Evolutionary conservation across 208 protist species (phyloP), one percentile per base, ranked within the genome.

Genomic region (Leishmania turanica): DNA sequence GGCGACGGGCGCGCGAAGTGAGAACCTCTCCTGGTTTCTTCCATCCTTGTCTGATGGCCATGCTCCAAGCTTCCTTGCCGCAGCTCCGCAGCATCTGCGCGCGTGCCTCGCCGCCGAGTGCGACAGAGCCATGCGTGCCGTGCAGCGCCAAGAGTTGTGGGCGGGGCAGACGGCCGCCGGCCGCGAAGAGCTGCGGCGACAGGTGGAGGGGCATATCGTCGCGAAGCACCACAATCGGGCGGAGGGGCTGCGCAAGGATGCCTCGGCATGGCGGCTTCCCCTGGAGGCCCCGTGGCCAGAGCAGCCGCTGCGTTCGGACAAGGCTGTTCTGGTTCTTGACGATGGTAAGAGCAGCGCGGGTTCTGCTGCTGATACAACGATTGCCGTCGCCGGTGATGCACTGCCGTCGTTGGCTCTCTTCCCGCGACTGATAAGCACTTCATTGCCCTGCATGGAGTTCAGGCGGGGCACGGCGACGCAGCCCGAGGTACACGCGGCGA

Each of bases 131-230:
- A 42, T 76, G 51, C 72, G 72, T 62, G 72, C 72, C 17, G 0
- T 76, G 24, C 72, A 45, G 51, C 72, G 72, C 4, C 72, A 76
- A 58, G 72, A 76, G 72, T 34, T 62, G 27, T 76, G 72, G 72
- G 72, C 51, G 3, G 31, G 47, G 72, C 2, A 76, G 19, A 62
- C 72, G 21, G 31, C 42, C 9, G 51, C 72, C 53, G 72, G 72
- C 31, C 72, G 72, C 34, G 72, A 56, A 62, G 53, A 21, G 51
- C 72, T 76, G 72, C 24, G 34, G 27, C 72, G 27, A 42, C 72
- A 62, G 51, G 27, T 62, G 31, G 45, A 45, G 31, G 19, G 4
- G 72, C 51, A 40, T n/a, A n/a, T 58, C 51, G 6, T 76, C 3
- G 72, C 51, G 6, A 76, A 58, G 5, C 34, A 53, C 47, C 24